Conservation (phyloP, 2,329 filamentous ascomycete species). For the Lecanoromycetidae sp. region DNA sequence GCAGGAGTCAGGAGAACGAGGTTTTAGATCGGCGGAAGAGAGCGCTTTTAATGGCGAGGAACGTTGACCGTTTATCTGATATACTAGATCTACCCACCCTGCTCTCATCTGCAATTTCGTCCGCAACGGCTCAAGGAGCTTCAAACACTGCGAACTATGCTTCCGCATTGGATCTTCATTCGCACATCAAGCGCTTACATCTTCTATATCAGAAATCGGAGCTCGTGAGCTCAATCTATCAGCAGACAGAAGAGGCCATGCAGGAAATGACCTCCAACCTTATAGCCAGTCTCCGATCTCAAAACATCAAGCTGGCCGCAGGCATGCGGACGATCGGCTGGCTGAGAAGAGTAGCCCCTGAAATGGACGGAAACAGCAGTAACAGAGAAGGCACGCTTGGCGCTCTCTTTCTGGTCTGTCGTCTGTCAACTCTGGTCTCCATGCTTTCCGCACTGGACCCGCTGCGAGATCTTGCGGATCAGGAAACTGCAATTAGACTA, state of each 20-base stretch:
- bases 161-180: conserved; percentile 77
- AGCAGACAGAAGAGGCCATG: conserved; percentile 76
- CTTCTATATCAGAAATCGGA: conserved; percentile 69
- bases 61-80: conserved; percentile 79
- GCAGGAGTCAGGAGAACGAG: conserved; percentile 56
- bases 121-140: conserved; percentile 23
- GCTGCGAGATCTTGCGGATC: conserved; percentile 75
- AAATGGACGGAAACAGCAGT: conserved; percentile 44
- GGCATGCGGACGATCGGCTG: conserved; percentile 86
- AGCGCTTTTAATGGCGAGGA: conserved; percentile 68
- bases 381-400: conserved; percentile 56
- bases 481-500: conserved; percentile 50
- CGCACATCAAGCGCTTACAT: conserved; percentile 81
- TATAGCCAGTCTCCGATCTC: conserved; percentile 61
- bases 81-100: conserved; percentile 81
- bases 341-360: conserved; percentile 75
- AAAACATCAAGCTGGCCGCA: conserved; percentile 72
- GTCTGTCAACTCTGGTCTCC: conserved; percentile 63
- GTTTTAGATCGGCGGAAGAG: conserved; percentile 63
- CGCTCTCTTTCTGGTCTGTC: conserved; percentile 75
- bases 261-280: conserved; percentile 78
- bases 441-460: conserved; percentile 78
- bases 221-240: conserved; percentile 58
- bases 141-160: conserved; percentile 53
- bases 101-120: conserved; percentile 58